Percentiles rank a stretch among this genome's conserved stretches.
phyloP scores from a whole-genome alignment of 495 filamentous ascomycete genomes.

The Cercophora sp. region DNA sequence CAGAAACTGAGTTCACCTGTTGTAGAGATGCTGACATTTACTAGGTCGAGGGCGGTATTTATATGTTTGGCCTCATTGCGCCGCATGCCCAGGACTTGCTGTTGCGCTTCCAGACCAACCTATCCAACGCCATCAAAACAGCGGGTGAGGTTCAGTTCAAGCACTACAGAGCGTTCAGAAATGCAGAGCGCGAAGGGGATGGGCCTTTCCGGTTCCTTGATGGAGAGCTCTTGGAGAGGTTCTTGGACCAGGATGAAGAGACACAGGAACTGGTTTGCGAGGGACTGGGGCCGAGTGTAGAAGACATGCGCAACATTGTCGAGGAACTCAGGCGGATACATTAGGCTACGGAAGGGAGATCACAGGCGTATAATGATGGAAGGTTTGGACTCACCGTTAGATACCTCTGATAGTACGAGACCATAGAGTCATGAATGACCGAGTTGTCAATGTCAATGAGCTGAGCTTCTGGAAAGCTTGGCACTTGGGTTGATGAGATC shows the following conservation, averaged over 20 bases:
- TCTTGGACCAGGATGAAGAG: constrained; percentile 62
- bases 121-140: constrained; percentile 59
- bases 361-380: not conserved
- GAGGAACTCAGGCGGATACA: constrained; percentile 72
- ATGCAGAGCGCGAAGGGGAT: constrained; percentile 60
- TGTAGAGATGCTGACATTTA: no score
- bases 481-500: constrained; percentile 3
- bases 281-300: constrained; percentile 59
- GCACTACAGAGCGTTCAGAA: constrained; percentile 74
- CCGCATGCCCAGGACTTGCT: constrained; percentile 69
- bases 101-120: constrained; percentile 71
- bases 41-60: constrained; percentile 86
- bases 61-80: constrained; percentile 77
- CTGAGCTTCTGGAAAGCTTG: no score
- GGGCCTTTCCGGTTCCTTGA: constrained; percentile 88
- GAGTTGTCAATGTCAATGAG: no score
- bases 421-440: no score
- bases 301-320: constrained; percentile 66
- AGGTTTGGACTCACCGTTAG: no score
- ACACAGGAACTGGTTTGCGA: constrained; percentile 64
- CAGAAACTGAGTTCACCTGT: constrained; percentile 24
- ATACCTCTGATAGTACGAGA: no score
- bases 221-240: constrained; percentile 83
- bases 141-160: constrained; percentile 70
- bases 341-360: constrained; percentile 24